These are phyloP conservation scores for Curvularia eragrostidis DNA, from an alignment of 2,329 filamentous ascomycete genomes.

Conservation along the genomic window DNA sequence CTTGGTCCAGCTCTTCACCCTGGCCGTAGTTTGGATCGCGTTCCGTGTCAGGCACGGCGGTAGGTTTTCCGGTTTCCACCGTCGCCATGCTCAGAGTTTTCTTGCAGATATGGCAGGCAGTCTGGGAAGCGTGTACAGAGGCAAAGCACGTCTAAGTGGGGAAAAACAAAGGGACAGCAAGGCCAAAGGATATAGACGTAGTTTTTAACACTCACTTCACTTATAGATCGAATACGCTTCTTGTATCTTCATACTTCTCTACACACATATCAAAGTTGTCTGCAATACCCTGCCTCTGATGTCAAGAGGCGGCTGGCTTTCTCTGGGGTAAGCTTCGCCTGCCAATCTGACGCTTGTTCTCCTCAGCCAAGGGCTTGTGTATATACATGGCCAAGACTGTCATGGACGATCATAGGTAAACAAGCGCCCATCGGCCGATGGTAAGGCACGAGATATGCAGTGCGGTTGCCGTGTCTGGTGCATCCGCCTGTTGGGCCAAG, in stretches of 20 bases:
- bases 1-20: conserved; percentile 19
- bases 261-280: conserved; percentile 6
- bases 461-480: conserved; percentile 17
- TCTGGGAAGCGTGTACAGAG: not conserved
- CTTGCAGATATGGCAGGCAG: not conserved
- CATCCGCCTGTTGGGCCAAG: conserved; percentile 22
- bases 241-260: not conserved
- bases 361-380: conserved; percentile 24
- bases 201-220: not conserved
- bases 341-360: conserved; percentile 26
- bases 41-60: conserved; percentile 35
- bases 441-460: conserved; percentile 8
- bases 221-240: not conserved
- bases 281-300: conserved; percentile 17
- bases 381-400: conserved; percentile 17
- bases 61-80: conserved; percentile 17
- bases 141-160: not conserved
- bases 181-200: not conserved
- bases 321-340: conserved; percentile 17
- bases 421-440: conserved; percentile 22
- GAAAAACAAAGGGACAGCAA: not conserved
- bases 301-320: conserved; percentile 25
- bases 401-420: conserved; percentile 14
- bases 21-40: conserved; percentile 30
- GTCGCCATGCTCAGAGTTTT: conserved; percentile 15